Base-by-base conservation (phyloP, 108 stramenopile genomes). In the Cyclotella cryptica region DNA sequence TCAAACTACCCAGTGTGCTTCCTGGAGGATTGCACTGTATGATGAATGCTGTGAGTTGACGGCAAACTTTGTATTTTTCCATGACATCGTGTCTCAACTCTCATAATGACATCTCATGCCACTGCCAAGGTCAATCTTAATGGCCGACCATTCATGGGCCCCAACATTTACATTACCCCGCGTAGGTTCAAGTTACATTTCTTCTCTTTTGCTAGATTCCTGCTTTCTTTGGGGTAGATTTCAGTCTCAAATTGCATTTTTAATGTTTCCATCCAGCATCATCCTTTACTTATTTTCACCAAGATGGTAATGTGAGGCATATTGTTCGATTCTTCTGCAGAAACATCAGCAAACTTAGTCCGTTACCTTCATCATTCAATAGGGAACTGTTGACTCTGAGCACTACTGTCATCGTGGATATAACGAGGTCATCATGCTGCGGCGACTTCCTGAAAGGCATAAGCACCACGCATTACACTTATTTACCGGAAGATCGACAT, bases 321-420 rank as follows among this genome's bases (percentile, higher is more conserved):
- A 30, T 18, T 55, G 10, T 44, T 22, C 11, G 9, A 1, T 7
- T 12, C 43, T 26, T 57, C 15, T 66, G 3, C 8, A 28, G 27
- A 35, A 28, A 58, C 2, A 6, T 35, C 35, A 35, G 35, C 35
- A 35, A 35, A 2, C 35, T 35, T 35, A 35, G 35, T 35, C 6
- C 6, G 2, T 35, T 35, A 2, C 35, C 35, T 35, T 35, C 6
- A 5, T 35, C 6, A 6, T 21, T 11, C 69, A 35, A 5, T 35
- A 92, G 78, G 94, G 94, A n/a, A 92, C 94, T 17, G 94, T 93
- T 40, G 92, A 95, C 79, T 91, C 90, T 46, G 92, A 91, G 1
- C 94, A 95, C 70, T 75, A 78, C 22, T 92, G 90, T 54, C 63
- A 91, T 10, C 55, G 55, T 35, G 94, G 92, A 9, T 93, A 86